A percentile compares a stretch with the other conserved stretches of the same genome.
phyloP scores from a whole-genome alignment of 768 basidiomycete genomes.

The Leccinum incarnatum region DNA sequence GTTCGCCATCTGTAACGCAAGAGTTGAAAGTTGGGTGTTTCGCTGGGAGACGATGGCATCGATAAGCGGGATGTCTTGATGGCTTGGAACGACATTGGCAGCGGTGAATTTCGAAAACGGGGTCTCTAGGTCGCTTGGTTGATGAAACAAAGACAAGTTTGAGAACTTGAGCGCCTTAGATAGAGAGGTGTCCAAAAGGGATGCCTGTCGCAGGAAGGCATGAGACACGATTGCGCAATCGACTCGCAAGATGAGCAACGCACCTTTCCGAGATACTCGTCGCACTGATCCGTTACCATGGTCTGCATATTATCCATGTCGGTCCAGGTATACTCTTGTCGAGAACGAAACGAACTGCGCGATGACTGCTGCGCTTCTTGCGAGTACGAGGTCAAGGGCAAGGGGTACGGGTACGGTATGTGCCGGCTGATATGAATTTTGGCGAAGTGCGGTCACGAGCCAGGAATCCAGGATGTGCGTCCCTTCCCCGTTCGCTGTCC shows the following conservation, averaged over 20 bases:
- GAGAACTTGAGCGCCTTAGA: not conserved
- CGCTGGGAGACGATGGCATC: constrained; percentile 19
- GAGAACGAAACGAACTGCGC: not conserved
- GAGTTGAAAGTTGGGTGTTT: constrained; percentile 19
- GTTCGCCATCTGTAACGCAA: constrained; percentile 19
- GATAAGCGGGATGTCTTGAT: constrained; percentile 18
- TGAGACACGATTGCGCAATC: constrained; percentile 37
- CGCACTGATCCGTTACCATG: constrained; percentile 13
- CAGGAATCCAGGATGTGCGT: constrained; percentile 2
- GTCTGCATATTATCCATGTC: constrained; percentile 16
- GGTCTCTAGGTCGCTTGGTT: constrained; percentile 19
- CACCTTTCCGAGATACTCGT: constrained; percentile 24
- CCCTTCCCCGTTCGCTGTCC: not conserved
- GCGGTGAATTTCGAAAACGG: constrained; percentile 2
- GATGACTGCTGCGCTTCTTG: constrained; percentile 1
- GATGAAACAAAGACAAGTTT: not conserved
- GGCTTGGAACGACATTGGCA: constrained; percentile 10
- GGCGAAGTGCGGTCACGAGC: constrained; percentile 12
- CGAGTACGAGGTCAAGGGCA: constrained; percentile 1
- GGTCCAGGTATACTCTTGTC: not conserved
- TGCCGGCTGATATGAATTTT: not conserved
- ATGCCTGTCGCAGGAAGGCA: constrained; percentile 12
- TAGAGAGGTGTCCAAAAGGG: constrained; percentile 16
- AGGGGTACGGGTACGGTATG: not conserved
- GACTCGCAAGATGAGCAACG: constrained; percentile 4